These are phyloP conservation scores for Bacidia rubella DNA, from an alignment of 495 filamentous ascomycete species.

Conservation along the genomic window DNA sequence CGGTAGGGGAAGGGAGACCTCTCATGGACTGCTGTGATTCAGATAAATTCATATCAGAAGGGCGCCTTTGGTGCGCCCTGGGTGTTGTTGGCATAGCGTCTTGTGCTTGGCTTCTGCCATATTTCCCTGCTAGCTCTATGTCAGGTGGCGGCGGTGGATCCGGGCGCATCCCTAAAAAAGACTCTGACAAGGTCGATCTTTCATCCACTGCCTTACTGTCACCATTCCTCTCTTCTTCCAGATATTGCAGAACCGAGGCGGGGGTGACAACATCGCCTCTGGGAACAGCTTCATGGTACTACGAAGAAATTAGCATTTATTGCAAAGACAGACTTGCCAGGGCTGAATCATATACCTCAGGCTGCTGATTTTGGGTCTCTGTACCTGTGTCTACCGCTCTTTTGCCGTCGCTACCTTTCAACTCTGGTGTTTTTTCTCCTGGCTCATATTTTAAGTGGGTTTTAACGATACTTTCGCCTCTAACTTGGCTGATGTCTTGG, in stretches of 20 bases:
- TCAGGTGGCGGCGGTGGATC: constrained; percentile 29
- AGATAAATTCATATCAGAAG: background rate
- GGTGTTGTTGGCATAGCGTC: constrained; percentile 5
- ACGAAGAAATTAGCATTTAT: constrained; percentile 9
- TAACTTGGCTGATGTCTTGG: background rate
- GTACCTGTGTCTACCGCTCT: constrained; percentile 12
- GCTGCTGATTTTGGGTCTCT: constrained; percentile 17
- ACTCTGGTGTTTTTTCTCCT: too few species aligned
- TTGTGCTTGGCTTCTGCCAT: constrained; percentile 8
- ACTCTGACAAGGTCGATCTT: constrained; percentile 23
- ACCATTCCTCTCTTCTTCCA: constrained; percentile 1
- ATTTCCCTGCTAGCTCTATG: background rate
- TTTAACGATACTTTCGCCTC: background rate
- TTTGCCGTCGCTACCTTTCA: too few species aligned
- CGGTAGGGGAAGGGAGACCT: constrained; percentile 30
- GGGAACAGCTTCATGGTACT: constrained; percentile 8
- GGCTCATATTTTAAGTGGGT: too few species aligned
- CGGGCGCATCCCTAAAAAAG: constrained; percentile 40
- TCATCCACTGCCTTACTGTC: background rate
- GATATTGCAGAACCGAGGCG: constrained; percentile 4
- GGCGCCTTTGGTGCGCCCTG: background rate
- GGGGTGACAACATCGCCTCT: constrained; percentile 1
- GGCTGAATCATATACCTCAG: constrained; percentile 13
- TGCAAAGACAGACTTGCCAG: background rate
- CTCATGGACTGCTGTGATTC: constrained; percentile 3